A percentile compares a stretch with the other conserved stretches of the same genome.
Conservation (phyloP, 2,329 filamentous ascomycete species). For the Diaporthe caulivora region DNA sequence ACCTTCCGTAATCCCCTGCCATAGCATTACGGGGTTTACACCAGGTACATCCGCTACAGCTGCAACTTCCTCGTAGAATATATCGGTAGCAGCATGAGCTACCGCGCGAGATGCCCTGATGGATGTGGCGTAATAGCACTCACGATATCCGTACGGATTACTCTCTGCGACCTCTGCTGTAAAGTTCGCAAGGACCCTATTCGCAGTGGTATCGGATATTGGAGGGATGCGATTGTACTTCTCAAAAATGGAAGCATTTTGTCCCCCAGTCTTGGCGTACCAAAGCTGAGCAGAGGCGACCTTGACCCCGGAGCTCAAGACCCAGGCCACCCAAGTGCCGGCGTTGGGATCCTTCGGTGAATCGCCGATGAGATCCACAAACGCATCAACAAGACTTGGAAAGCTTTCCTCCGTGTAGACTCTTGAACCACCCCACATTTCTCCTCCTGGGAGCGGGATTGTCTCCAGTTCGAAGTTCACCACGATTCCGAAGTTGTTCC, state of each 20-base stretch:
- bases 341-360: slow-evolving; percentile 50
- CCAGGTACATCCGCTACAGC: slow-evolving; percentile 41
- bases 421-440: slow-evolving; percentile 54
- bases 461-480: slow-evolving; percentile 60
- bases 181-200: slow-evolving; percentile 40
- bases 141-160: slow-evolving; percentile 41
- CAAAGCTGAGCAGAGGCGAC: slow-evolving; percentile 51
- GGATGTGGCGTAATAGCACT: slow-evolving; percentile 43
- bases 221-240: slow-evolving; percentile 51
- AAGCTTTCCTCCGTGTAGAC: slow-evolving; percentile 49
- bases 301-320: slow-evolving; percentile 39
- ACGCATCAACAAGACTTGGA: slow-evolving; percentile 47
- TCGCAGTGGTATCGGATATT: slow-evolving; percentile 46
- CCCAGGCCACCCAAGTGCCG: slow-evolving; percentile 49
- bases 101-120: slow-evolving; percentile 42
- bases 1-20: slow-evolving; percentile 57
- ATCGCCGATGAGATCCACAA: slow-evolving; percentile 48
- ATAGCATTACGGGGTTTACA: slow-evolving; percentile 46
- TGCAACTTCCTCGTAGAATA: slow-evolving; percentile 35
- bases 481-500: slow-evolving; percentile 70
- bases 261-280: slow-evolving; percentile 51
- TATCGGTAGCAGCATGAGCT: slow-evolving; percentile 38
- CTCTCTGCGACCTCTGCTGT: slow-evolving; percentile 29
- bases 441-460: slow-evolving; percentile 47
- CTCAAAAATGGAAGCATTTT: slow-evolving; percentile 51